Percentiles rank a stretch among this genome's conserved stretches.
Conservation (phyloP, 2,329 filamentous ascomycete species). For the Xylariaceae sp. region DNA sequence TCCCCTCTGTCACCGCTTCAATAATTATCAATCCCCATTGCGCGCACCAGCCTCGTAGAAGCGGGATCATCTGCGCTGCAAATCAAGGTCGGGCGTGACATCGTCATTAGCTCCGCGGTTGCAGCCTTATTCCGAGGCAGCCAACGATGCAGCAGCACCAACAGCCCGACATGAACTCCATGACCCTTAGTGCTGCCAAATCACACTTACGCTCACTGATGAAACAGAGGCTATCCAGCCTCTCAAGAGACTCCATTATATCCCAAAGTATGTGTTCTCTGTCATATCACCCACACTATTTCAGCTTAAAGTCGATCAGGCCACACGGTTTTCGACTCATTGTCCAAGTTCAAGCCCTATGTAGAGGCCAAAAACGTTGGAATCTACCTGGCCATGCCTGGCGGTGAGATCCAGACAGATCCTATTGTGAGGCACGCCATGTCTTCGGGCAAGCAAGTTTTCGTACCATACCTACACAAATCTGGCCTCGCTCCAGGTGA, state of each 20-base stretch:
- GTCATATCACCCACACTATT: background rate
- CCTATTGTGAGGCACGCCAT: slow-evolving; percentile 80
- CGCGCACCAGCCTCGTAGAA: no score
- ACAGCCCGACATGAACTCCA: slow-evolving; percentile 24
- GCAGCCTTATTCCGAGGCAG: background rate
- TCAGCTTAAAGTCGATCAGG: slow-evolving; percentile 43
- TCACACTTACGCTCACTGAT: slow-evolving; percentile 69
- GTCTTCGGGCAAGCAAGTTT: slow-evolving; percentile 73
- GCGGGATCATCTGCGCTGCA: no score
- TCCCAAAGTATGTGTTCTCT: slow-evolving; percentile 61
- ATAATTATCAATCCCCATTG: no score
- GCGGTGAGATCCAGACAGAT: slow-evolving; percentile 79
- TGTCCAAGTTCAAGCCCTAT: slow-evolving; percentile 70
- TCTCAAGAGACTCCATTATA: slow-evolving; percentile 59
- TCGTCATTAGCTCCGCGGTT: background rate
- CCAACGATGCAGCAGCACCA: slow-evolving; percentile 3
- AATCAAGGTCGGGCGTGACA: background rate
- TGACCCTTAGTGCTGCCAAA: slow-evolving; percentile 62
- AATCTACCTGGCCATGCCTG: slow-evolving; percentile 90
- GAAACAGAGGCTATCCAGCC: slow-evolving; percentile 57
- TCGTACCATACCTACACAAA: slow-evolving; percentile 82
- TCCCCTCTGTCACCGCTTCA: no score
- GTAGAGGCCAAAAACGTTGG: slow-evolving; percentile 70
- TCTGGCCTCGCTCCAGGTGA: slow-evolving; percentile 40
- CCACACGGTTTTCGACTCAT: slow-evolving; percentile 55